Conservation (phyloP, 768 basidiomycete species). For the Tephrocybe sp. region DNA sequence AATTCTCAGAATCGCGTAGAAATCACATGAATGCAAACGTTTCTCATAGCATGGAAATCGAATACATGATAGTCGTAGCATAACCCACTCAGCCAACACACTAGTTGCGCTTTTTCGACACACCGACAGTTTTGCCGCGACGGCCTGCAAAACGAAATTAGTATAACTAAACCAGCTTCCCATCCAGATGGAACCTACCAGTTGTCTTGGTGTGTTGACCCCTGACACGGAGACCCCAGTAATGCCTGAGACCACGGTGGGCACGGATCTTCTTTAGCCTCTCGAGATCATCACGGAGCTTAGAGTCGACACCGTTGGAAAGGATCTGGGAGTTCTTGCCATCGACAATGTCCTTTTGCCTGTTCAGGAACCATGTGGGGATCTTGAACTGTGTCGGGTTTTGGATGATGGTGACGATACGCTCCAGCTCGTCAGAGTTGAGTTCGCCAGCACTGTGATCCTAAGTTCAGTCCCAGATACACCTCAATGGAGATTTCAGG, state of each 20-base stretch:
- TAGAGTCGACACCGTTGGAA: constrained; percentile 96
- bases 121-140: constrained; percentile 95
- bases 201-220: constrained; percentile 99
- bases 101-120: constrained; percentile 85
- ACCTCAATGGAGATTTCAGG: background rate
- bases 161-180: constrained; percentile 2
- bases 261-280: constrained; percentile 98
- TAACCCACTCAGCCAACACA: constrained; percentile 11
- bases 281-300: constrained; percentile 97
- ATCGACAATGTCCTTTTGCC: constrained; percentile 96
- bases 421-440: constrained; percentile 99
- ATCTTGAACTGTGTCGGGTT: constrained; percentile 99
- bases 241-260: constrained; percentile 91
- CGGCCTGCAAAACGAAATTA: constrained; percentile 53
- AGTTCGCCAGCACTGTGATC: constrained; percentile 88
- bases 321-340: constrained; percentile 96
- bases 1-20: background rate
- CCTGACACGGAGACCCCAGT: constrained; percentile 92
- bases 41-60: constrained; percentile 15
- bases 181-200: constrained; percentile 53
- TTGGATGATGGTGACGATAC: constrained; percentile 98
- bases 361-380: constrained; percentile 98
- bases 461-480: background rate
- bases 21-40: constrained; percentile 1
- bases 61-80: constrained; percentile 14